Evolutionary conservation across 352 stramenopile genomes (phyloP).

Genomic region (Globisporangium irregulare): DNA sequence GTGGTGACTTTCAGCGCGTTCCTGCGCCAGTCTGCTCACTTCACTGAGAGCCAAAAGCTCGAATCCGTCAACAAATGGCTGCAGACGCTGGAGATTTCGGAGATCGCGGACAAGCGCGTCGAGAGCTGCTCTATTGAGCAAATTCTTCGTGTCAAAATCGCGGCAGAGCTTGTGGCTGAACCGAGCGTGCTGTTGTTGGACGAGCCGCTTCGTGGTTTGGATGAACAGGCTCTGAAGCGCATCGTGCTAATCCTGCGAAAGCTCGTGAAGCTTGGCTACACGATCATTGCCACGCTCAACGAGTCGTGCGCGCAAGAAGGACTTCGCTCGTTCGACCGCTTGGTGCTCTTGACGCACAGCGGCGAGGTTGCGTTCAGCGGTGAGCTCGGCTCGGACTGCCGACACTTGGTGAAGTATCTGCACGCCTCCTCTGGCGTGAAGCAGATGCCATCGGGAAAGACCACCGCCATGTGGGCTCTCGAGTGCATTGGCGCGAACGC

Average conservation of each 20-base stretch:
- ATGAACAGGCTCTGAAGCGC: constrained; percentile 53
- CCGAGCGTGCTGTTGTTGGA: constrained; percentile 63
- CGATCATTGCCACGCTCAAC: constrained; percentile 19
- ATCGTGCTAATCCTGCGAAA: constrained; percentile 14
- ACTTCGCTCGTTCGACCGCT: constrained; percentile 19
- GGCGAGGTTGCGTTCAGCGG: constrained; percentile 21
- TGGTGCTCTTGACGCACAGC: constrained; percentile 19
- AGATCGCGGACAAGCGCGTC: constrained; percentile 19
- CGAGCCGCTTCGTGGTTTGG: constrained; percentile 70
- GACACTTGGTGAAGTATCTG: constrained; percentile 19
- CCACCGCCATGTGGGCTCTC: constrained; percentile 16
- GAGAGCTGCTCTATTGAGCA: constrained; percentile 20
- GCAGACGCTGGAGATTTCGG: constrained; percentile 16
- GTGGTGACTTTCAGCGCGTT: constrained; percentile 75
- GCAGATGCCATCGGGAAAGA: constrained; percentile 10
- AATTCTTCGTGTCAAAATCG: constrained; percentile 33
- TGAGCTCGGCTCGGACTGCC: constrained; percentile 18
- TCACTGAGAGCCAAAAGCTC: constrained; percentile 9
- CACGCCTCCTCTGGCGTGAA: constrained; percentile 17
- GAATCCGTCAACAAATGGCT: constrained; percentile 17
- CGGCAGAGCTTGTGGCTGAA: constrained; percentile 70
- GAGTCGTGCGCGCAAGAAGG: constrained; percentile 12
- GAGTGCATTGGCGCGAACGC: constrained; percentile 13
- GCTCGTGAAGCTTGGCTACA: constrained; percentile 12
- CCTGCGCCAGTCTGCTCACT: constrained; percentile 28